Percentiles rank a stretch among this genome's conserved stretches.
These are phyloP conservation scores for Coprinopsis cinerea DNA, from an alignment of 768 basidiomycete genomes.

Conservation along the genomic window DNA sequence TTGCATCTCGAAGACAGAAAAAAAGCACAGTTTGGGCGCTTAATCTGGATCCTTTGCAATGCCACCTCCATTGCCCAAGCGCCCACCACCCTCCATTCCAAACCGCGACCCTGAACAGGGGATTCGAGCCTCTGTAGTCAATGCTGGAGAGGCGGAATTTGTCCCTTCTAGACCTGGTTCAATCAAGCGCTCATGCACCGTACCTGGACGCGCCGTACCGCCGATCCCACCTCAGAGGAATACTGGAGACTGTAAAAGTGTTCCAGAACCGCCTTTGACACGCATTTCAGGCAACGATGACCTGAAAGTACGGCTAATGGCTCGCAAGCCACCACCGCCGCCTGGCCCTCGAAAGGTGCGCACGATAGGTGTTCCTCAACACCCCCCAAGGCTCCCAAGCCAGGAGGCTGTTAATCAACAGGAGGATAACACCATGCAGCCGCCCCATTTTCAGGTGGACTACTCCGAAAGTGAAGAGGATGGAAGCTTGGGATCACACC, in stretches of 20 bases:
- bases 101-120: too few species aligned
- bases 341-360: neutral
- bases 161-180: constrained; percentile 7
- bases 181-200: neutral
- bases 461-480: too few species aligned
- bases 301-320: neutral
- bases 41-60: neutral
- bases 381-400: constrained; percentile 6
- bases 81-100: neutral
- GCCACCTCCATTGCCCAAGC: neutral
- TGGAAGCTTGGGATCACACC: too few species aligned
- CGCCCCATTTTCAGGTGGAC: too few species aligned
- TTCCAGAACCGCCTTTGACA: neutral
- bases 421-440: too few species aligned
- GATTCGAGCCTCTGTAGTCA: too few species aligned
- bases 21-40: neutral
- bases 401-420: too few species aligned
- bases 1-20: too few species aligned
- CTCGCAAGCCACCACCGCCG: constrained; percentile 4
- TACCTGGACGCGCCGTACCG: constrained; percentile 17
- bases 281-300: neutral
- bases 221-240: constrained; percentile 10
- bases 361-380: neutral
- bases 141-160: too few species aligned
- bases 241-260: constrained; percentile 1